phyloP scores from a whole-genome alignment of 2,329 filamentous ascomycete species.

The Bipolaris sorokiniana region DNA sequence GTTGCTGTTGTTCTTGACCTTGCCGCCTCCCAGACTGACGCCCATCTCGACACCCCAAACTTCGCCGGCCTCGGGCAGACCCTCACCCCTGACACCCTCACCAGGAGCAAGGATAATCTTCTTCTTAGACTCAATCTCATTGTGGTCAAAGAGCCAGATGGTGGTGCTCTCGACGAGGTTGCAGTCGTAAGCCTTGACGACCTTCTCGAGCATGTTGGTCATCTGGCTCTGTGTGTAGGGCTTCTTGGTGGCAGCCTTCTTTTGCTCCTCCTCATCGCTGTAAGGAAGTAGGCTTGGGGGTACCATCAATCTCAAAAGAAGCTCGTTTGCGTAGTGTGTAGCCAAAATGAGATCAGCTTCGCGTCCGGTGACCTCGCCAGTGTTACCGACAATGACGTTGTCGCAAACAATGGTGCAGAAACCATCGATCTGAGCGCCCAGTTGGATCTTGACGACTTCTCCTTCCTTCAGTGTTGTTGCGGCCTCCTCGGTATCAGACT shows the following conservation, averaged over 20 bases:
- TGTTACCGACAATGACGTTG: constrained; percentile 76
- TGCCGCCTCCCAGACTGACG: constrained; percentile 86
- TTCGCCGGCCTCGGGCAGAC: constrained; percentile 84
- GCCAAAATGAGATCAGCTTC: constrained; percentile 87
- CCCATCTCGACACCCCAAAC: constrained; percentile 98
- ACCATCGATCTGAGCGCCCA: constrained; percentile 98
- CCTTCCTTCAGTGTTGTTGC: constrained; percentile 77
- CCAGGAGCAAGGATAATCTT: constrained; percentile 92
- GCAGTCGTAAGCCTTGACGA: constrained; percentile 88
- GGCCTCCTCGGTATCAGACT: constrained; percentile 85
- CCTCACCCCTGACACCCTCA: constrained; percentile 90
- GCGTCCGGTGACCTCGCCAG: constrained; percentile 73
- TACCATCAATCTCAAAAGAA: constrained; percentile 87
- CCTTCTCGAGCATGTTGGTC: constrained; percentile 84
- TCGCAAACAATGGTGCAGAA: constrained; percentile 97
- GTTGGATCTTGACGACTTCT: constrained; percentile 94
- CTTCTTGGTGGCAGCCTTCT: constrained; percentile 81
- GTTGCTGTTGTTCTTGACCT: constrained; percentile 90
- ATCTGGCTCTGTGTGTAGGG: constrained; percentile 86
- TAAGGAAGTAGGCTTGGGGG: constrained; percentile 84
- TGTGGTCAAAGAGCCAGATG: constrained; percentile 93
- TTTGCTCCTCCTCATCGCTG: constrained; percentile 92
- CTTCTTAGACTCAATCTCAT: constrained; percentile 97
- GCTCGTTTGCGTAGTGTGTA: constrained; percentile 94
- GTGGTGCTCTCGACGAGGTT: constrained; percentile 97